phyloP scores from a whole-genome alignment of 805 yeast genomes.

The Jamesozyma spencerorum region DNA sequence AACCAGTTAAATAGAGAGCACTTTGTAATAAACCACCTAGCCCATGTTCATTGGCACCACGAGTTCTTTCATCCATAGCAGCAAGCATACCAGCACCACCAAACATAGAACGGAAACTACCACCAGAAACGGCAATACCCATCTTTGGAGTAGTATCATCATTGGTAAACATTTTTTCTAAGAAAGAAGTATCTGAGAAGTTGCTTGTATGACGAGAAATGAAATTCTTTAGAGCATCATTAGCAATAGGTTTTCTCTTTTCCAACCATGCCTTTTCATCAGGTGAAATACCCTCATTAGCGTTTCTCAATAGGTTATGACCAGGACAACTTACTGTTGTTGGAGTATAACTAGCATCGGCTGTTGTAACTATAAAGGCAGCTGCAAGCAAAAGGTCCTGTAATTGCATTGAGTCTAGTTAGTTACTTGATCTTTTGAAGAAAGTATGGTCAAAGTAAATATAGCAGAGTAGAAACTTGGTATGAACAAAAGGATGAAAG shows the following conservation, averaged over 20 bases:
- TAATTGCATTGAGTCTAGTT: no score
- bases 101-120: constrained; percentile 86
- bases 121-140: constrained; percentile 67
- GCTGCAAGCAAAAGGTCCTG: no score
- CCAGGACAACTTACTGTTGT: constrained; percentile 45
- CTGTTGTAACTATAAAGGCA: no score
- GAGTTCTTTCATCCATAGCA: constrained; percentile 72
- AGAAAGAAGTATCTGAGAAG: constrained; percentile 11
- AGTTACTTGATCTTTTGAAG: no score
- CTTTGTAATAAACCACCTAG: constrained; percentile 69
- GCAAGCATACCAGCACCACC: constrained; percentile 79
- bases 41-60: constrained; percentile 42
- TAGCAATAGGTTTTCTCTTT: constrained; percentile 36
- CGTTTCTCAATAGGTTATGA: constrained; percentile 35
- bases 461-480: no score
- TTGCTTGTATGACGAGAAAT: constrained; percentile 33
- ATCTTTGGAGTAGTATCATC: constrained; percentile 34
- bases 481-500: no score
- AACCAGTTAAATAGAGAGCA: constrained; percentile 57
- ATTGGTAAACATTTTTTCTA: constrained; percentile 16
- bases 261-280: constrained; percentile 44
- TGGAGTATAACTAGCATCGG: constrained; percentile 43
- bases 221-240: constrained; percentile 37
- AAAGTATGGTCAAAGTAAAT: no score
- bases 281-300: constrained; percentile 34